A percentile compares a stretch with the other conserved stretches of the same genome.
These are phyloP conservation scores for Penicillium chermesinum DNA, from an alignment of 495 filamentous ascomycete species.

Conservation along the genomic window DNA sequence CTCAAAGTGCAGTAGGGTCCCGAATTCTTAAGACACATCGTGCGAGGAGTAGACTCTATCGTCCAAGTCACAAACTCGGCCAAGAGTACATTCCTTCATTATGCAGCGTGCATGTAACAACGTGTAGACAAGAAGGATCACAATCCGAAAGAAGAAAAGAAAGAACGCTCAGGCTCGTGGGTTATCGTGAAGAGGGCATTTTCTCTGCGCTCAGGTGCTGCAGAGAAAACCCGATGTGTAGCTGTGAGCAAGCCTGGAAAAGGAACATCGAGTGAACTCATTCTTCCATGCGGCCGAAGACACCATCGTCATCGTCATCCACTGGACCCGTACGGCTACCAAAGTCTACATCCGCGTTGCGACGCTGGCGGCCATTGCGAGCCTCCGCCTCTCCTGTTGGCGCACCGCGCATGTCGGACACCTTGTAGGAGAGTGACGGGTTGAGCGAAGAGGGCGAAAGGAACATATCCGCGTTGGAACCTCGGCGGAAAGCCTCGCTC, in stretches of 20 bases:
- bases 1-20: conserved; percentile 12
- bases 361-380: conserved; percentile 44
- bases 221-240: neutral
- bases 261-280: conserved; percentile 29
- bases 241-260: neutral
- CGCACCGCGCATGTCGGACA: conserved; percentile 44
- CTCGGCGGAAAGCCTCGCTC: conserved; percentile 38
- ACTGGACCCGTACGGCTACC: conserved; percentile 58
- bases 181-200: conserved; percentile 31
- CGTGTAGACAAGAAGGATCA: conserved; percentile 27
- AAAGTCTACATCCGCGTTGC: conserved; percentile 74
- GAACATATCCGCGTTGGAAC: conserved; percentile 35
- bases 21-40: conserved; percentile 14
- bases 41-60: conserved; percentile 9
- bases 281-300: conserved; percentile 96
- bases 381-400: conserved; percentile 27
- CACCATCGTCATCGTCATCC: conserved; percentile 90
- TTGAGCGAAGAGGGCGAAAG: conserved; percentile 36
- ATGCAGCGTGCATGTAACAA: conserved; percentile 19
- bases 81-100: conserved; percentile 12
- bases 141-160: conserved; percentile 10
- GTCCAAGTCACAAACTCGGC: conserved; percentile 1
- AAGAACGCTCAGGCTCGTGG: conserved; percentile 41
- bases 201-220: conserved; percentile 6
- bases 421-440: conserved; percentile 46